Base-by-base conservation (phyloP, 371 early-diverging fungal genomes). In the Mucor sp. region DNA sequence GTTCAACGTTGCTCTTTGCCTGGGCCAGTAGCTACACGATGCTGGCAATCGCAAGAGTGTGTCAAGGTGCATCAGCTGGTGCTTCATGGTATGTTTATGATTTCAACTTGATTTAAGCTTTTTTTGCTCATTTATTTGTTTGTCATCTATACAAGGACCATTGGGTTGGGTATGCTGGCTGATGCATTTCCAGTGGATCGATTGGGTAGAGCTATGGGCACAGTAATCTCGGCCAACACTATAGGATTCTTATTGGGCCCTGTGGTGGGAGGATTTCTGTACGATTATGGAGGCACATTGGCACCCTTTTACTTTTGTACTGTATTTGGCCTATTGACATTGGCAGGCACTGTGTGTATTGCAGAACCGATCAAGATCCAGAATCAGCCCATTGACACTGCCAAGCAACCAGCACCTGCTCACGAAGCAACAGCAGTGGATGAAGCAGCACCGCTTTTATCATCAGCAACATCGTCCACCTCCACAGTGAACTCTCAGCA, bases 31-130 rank as follows among this genome's bases (percentile, higher is more conserved):
- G 77, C 21, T 90, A 81, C 70, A 84, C 81, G 82, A 71, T 83
- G 59, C 77, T 93, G 2, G 78, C 87, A 1, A 35, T 89, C 0
- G 92, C 90, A 0, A 82, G 93, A 21, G 67, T 93, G 44, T 74
- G 83, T 5, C 90, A 90, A 74, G 93, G 93, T 30, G 74, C 83
- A n/a, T 74, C 90, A 6, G 86, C 84, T 44, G 93, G 88, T 12
- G 86, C 86, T 43, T 85, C 89, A 19, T 93, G 92, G 94, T 81
- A 68, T n/a, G 47, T 33, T 33, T n/a, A 23, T 6, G 14, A 17
- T 14, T 17, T 58, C 8, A 19, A n/a, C 32, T 58, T 1, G 15
- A 17, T 33, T 32, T 33, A 28, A 8, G 17, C 14, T 28, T 58
- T 17, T 28, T 58, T 17, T 43, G 15, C 17, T 17, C 17, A 41